These are phyloP conservation scores for Solanum hybrid DNA, from an alignment of 305 asterid genomes.

Conservation along the genomic window DNA sequence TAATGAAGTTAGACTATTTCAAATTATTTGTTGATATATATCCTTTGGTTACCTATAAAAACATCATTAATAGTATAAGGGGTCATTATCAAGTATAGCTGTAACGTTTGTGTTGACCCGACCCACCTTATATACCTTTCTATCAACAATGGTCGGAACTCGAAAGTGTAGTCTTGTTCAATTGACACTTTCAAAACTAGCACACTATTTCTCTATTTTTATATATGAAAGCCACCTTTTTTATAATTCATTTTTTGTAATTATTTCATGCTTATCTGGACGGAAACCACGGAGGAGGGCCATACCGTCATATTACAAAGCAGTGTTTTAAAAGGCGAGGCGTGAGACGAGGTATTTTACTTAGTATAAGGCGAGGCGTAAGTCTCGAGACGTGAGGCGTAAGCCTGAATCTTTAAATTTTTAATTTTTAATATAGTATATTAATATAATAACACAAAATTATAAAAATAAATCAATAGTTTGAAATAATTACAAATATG, in stretches of 20 bases:
- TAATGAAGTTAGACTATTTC: too few relatives aligned
- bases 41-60: neutral
- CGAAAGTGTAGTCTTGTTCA: neutral
- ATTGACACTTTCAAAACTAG: neutral
- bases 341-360: too few relatives aligned
- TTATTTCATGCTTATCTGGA: neutral
- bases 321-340: too few relatives aligned
- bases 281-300: neutral
- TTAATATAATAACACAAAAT: too few relatives aligned
- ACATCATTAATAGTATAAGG: neutral
- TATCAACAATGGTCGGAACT: constrained; percentile 2
- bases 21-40: neutral
- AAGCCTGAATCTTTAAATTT: too few relatives aligned
- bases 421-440: too few relatives aligned
- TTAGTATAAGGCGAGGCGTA: too few relatives aligned
- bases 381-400: too few relatives aligned
- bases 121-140: neutral
- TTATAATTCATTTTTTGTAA: neutral
- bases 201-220: neutral
- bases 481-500: too few relatives aligned
- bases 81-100: neutral
- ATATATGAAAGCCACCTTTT: neutral
- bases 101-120: neutral
- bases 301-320: neutral
- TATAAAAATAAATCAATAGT: too few relatives aligned